Evolutionary conservation across 2,329 filamentous ascomycete genomes (phyloP), one percentile per base, ranked within the genome.

Genomic region (Verticillium alfalfae): DNA sequence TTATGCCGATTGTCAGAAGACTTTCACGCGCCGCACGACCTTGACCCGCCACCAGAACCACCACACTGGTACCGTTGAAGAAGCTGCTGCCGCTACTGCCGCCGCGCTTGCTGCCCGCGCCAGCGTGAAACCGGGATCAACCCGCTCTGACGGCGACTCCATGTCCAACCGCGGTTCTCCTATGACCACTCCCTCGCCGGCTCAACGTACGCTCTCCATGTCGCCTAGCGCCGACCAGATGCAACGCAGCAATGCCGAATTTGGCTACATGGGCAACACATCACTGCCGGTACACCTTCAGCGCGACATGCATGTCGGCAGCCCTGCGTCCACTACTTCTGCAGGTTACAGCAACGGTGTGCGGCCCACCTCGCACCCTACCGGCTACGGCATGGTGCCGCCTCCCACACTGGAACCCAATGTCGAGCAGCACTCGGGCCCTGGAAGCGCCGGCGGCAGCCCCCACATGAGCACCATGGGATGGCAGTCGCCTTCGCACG

Each of bases 1-100:
- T 1, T 98, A 95, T 70, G 93, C 93, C 63, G 93, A 97, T 74
- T 99, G 95, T 76, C 93, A 98, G 73, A 98, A 98, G 84, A 98
- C 94, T 0, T 99, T 99, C 71, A 99, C 95, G 10, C 89, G 95
- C 62, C 90, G 94, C 66, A 98, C 95, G 1, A 98, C 95, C 2
- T 81, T 99, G 64, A 99, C 94, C 2, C 88, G 95, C 58, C 95
- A 99, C 73, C 93, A 97, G 77, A 97, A 96, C 69, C 92, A 96
- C 70, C 95, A 98, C 75, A 96, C 91, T 22, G 95, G 94, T 52
- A 97, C 93, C 0, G 91, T 97, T 16, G 94, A 97, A 74, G 94
- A 98, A 75, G 92, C 94, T 9, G 93, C 93, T 2, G 91, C 88
- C 3, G 92, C 93, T 5, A 97, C 93, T 0, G 93, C 92, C 38